Conservation (phyloP, 805 yeast species). For the Wickerhamiella australiensis region DNA sequence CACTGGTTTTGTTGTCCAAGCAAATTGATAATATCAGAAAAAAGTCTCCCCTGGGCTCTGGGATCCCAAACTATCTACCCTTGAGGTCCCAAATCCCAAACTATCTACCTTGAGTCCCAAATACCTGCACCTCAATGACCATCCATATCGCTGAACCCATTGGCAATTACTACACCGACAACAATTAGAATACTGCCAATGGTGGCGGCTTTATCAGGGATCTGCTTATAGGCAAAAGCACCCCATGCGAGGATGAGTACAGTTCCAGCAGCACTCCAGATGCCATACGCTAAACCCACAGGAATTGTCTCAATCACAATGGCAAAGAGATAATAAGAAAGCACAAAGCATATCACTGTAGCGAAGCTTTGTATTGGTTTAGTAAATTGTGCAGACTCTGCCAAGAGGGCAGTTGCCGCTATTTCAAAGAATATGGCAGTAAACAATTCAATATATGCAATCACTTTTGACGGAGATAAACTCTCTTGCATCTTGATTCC, state of each 20-base stretch:
- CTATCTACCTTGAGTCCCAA: too few species aligned
- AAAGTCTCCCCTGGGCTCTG: too few species aligned
- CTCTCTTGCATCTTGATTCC: background rate
- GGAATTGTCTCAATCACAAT: conserved; percentile 7
- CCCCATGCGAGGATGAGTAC: conserved; percentile 8
- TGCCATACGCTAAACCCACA: conserved; percentile 10
- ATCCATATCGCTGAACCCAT: conserved; percentile 10
- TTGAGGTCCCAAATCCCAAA: too few species aligned
- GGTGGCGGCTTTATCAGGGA: conserved; percentile 7
- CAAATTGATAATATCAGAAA: too few species aligned
- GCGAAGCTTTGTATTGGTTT: background rate
- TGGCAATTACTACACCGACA: conserved; percentile 9
- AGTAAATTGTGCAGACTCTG: conserved; percentile 9
- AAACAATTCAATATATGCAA: conserved; percentile 3
- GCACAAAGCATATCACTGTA: conserved; percentile 3
- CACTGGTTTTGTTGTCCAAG: too few species aligned
- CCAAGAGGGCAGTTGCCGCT: conserved; percentile 6
- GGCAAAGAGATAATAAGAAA: conserved; percentile 7
- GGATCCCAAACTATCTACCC: too few species aligned
- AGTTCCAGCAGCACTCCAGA: conserved; percentile 11
- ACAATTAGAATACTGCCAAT: conserved; percentile 9
- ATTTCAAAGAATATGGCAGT: conserved; percentile 8
- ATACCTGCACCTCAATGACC: background rate
- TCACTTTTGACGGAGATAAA: background rate
- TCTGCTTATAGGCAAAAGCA: conserved; percentile 5